phyloP scores from a whole-genome alignment of 2,329 filamentous ascomycete species.

The Microdochium paspali region DNA sequence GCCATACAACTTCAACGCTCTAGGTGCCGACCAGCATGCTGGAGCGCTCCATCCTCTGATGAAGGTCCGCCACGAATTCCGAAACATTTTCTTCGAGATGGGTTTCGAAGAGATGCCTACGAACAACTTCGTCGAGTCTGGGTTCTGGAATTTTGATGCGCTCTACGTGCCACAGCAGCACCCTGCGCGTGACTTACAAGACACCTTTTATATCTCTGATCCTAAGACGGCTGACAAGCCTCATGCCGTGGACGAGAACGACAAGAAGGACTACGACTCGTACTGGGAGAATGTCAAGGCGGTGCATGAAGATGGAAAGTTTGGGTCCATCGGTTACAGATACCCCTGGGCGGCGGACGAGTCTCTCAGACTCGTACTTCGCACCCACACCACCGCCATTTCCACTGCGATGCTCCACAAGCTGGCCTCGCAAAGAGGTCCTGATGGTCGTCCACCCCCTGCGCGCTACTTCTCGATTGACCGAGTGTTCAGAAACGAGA shows the following conservation, averaged over 20 bases:
- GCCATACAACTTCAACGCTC: conserved; percentile 46
- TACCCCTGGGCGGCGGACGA: conserved; percentile 91
- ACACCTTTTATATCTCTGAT: conserved; percentile 97
- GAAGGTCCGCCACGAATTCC: conserved; percentile 92
- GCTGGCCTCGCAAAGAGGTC: conserved; percentile 72
- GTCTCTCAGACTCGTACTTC: conserved; percentile 75
- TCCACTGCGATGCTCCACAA: conserved; percentile 87
- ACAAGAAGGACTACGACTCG: conserved; percentile 61
- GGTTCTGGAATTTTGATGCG: conserved; percentile 97
- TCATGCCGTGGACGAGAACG: conserved; percentile 41
- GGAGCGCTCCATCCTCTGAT: conserved; percentile 65
- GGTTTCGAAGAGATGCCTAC: conserved; percentile 98
- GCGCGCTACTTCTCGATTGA: conserved; percentile 99
- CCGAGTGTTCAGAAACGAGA: conserved; percentile 92
- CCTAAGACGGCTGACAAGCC: conserved; percentile 67
- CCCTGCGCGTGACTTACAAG: conserved; percentile 91
- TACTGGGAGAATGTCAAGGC: conserved; percentile 85
- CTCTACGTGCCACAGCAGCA: conserved; percentile 97
- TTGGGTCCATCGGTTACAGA: conserved; percentile 90
- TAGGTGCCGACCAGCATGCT: conserved; percentile 51
- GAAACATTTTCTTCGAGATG: conserved; percentile 98
- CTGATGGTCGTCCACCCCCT: conserved; percentile 52
- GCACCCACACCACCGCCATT: conserved; percentile 92
- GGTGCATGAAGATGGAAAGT: conserved; percentile 86
- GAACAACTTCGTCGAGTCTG: conserved; percentile 85